Base-by-base conservation (phyloP, 371 early-diverging fungal genomes). In the Mortierella sp. region DNA sequence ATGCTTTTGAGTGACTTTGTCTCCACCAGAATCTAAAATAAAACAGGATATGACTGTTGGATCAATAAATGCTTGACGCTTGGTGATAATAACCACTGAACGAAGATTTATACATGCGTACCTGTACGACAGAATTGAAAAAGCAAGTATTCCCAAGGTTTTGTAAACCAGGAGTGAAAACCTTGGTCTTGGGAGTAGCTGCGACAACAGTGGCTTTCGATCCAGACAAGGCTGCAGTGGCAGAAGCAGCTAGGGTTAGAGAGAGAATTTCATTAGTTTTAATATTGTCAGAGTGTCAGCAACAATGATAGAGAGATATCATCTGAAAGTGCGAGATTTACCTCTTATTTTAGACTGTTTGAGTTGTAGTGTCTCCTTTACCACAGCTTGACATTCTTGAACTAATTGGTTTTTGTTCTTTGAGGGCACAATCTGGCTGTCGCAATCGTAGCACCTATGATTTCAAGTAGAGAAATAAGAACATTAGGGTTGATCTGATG, bases 121-220 rank as follows among this genome's bases (percentile, higher is more conserved):
- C 84, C 85, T 97, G 98, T 22, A 96, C 79, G 19, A 90, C 88
- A 31, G 93, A 89, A 84, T 96, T 97, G 86, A 97, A 90, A 81
- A 92, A 97, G 76, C 98, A 97, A 0, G 96, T 96, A 79, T 97
- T 97, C 17, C 98, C 97, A 40, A 96, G 83, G 71, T 96, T 96
- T 72, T 86, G 85, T 57, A 96, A 76, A 0, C 96, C 96, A 4
- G 88, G 85, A 1, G 90, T 88, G 31, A 83, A 76, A 28, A 86
- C 73, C 56, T 86, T 83, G 47, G 61, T 47, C 45, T 70, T 89
- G 37, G 59, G 23, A 2, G 3, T 28, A 9, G 43, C 6, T 34
- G 64, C 12, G 10, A 35, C 23, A 23, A 47, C 54, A 31, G 23
- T 32, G 8, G 26, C 19, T 32, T 35, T 34, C 5, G 31, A 57